Evolutionary conservation across 345 rosid species (phyloP).

Genomic region (Euphorbia tirucalli): DNA sequence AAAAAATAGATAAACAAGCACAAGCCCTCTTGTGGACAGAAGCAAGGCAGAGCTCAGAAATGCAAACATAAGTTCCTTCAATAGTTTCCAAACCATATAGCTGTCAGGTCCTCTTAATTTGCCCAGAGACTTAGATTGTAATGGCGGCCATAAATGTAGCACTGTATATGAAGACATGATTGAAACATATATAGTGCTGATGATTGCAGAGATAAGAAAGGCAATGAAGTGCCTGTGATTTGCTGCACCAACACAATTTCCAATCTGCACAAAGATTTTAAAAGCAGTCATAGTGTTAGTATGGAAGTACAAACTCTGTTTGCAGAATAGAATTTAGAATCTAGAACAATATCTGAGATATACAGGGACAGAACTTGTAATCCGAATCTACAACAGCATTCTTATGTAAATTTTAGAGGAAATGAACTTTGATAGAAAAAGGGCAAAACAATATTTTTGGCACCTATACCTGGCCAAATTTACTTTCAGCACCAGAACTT

Average conservation of each 20-base stretch:
- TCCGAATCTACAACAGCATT: no score
- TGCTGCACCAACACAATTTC: slow-evolving; percentile 89
- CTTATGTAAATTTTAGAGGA: no score
- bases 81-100: slow-evolving; percentile 30
- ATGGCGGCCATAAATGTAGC: slow-evolving; percentile 52
- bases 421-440: no score
- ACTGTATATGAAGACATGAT: slow-evolving; percentile 42
- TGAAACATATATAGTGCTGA: slow-evolving; percentile 25
- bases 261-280: slow-evolving; percentile 67
- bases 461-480: no score
- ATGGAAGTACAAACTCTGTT: background rate
- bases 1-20: slow-evolving; percentile 71
- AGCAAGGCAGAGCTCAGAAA: slow-evolving; percentile 47
- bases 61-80: slow-evolving; percentile 50
- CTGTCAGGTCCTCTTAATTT: slow-evolving; percentile 17
- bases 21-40: slow-evolving; percentile 62
- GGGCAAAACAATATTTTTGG: no score
- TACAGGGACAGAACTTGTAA: background rate
- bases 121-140: slow-evolving; percentile 17
- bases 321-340: slow-evolving; percentile 26
- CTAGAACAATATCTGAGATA: background rate
- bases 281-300: slow-evolving; percentile 25
- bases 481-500: no score
- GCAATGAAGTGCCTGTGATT: slow-evolving; percentile 54
- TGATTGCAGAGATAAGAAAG: slow-evolving; percentile 69